Evolutionary conservation across 129 eudicot species (phyloP), one percentile per base, ranked within the genome.

Genomic region (Logfia minima): DNA sequence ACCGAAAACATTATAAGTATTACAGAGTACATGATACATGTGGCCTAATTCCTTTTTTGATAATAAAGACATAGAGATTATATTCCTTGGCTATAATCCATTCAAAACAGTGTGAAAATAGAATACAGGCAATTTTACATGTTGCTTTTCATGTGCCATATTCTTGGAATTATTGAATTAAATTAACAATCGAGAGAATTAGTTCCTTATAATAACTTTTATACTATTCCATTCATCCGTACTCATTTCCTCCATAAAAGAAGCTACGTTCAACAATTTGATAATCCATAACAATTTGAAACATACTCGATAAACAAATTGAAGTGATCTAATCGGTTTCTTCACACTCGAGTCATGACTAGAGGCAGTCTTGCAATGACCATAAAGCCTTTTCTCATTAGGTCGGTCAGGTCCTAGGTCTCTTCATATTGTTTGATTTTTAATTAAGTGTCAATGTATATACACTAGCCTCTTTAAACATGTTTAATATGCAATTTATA

Each of bases 71-170:
- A 13, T 18, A 2, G 32, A 29, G 63, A 66, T 65, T 32, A 66
- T 76, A 76, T 76, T 52, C 72, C 64, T 29, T 66, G 3, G 10
- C 53, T 76, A 65, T 51, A 43, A 37, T 66, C 80, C 80, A 51
- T 72, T 55, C 31, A 72, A 70, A 72, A 32, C 34, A 72, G 34
- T 2, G 48, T 61, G 63, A 18, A 75, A 48, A 41, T 43, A 75
- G 52, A 75, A 75, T 64, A 45, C 45, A 6, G 8, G 28, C 0
- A 21, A 18, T 18, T 22, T 19, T n/a, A 5, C 63, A 43, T 61
- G 65, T 80, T 80, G 55, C 79, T 80, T 80, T 80, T 39, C 80
- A 68, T 74, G 75, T 74, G 80, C 9, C 31, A 41, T 74, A 66
- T 66, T 74, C 84, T 74, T 58, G 55, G 22, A n/a, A 29, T 74